Evolutionary conservation across 1,284 basidiomycete species (phyloP), one percentile per base, ranked within the genome.

Genomic region (Vanrija pseudolonga): DNA sequence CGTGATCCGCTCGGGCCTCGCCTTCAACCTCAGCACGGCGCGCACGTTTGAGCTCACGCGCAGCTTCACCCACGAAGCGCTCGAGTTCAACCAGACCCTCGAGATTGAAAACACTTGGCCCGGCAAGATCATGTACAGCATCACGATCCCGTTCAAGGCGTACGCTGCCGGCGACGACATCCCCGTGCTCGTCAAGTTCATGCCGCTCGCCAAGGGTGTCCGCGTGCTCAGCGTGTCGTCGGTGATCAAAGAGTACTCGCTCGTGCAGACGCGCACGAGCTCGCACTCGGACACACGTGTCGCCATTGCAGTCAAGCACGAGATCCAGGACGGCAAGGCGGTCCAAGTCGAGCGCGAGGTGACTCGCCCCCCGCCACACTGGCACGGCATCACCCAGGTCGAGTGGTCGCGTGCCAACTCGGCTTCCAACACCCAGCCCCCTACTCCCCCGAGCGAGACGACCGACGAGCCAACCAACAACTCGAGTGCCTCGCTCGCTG

Each of bases 31-130:
- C 52, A 82, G 85, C 50, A 79, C 84, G 2, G 76, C 80, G 46
- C 76, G 79, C 45, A 82, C 84, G 12, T 82, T 96, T 53, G 78
- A 80, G 56, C 79, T 96, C 59, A 66, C 88, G 46, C 84, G 91
- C 53, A 84, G 86, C 3, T 88, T 91, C 65, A 80, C 84, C 6
- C 74, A 83, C 3, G 90, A 94, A 61, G 87, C 92, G 1, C 83
- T 95, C 64, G 93, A 96, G 75, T 96, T 90, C 79, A 92, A 90
- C 68, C 92, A 96, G 73, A 92, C 90, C 2, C 82, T 95, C 56
- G 93, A 97, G 74, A 80, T 82, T 50, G 91, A 95, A 75, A 95
- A 94, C 74, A 93, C 90, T 14, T 97, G 93, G 93, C 92, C 93
- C 0, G 88, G 88, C 39, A 97, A 95, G 77, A 79, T 94, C 72